Base-by-base conservation (phyloP, 106 monocot genomes). In the Dendrobium huoshanense region DNA sequence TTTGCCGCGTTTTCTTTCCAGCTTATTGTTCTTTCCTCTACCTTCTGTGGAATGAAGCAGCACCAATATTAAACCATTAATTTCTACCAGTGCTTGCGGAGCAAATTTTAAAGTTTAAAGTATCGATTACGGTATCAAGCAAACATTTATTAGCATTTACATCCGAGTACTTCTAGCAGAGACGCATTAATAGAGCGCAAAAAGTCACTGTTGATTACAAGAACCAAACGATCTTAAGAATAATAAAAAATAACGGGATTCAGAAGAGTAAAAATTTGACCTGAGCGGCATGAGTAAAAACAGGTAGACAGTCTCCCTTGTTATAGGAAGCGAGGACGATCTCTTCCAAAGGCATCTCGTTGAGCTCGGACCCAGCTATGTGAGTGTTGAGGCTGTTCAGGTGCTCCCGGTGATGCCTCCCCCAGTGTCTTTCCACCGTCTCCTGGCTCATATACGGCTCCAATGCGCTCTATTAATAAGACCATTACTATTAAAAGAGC, bases 381-480 rank as follows among this genome's bases (percentile, higher is more conserved):
- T 82, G 87, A 41, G n/a, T 78, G 79, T 97, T 97, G 54, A 97
- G 86, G 74, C 81, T 80, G 20, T 94, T 89, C 67, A 97, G 92
- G 73, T 97, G 85, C 45, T 80, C 80, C 70, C 83, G 78, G 19
- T 97, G 92, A 80, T 94, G 96, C 77, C 82, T 85, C 4, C 94
- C 88, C 94, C 94, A 97, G 82, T 97, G 96, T 59, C 78, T 73
- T 74, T 91, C 88, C 75, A 97, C 24, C 22, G 96, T 84, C 83
- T 97, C 83, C 6, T 77, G 83, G 84, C 94, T 97, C 86, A 97
- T 89, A 75, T 94, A 59, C 9, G 96, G 94, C 70, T 97, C 96
- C 86, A 97, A 72, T 31, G 94, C 78, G 82, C 86, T 73, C 96
- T 96, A 67, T 20, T n/a, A 45, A 65, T 25, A 4, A 77, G 17